phyloP scores from a whole-genome alignment of 352 stramenopile genomes.

The Globisporangium paroecandrum region DNA sequence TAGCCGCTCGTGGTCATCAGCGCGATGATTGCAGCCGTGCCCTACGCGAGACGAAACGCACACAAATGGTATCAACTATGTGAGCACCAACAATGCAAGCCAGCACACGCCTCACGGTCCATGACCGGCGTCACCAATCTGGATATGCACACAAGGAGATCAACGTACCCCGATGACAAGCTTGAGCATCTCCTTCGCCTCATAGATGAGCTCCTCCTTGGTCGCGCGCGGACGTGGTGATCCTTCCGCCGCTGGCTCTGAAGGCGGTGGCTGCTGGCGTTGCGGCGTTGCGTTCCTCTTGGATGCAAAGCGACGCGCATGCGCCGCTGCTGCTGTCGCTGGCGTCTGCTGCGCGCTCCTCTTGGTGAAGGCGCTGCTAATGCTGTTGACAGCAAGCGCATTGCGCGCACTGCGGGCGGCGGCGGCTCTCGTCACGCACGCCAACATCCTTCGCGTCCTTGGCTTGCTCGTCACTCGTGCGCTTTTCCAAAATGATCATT shows the following conservation, averaged over 20 bases:
- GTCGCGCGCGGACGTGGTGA: slow-evolving; percentile 21
- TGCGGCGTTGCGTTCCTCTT: slow-evolving; percentile 11
- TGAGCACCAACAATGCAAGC: neutral
- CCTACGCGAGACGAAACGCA: slow-evolving; percentile 21
- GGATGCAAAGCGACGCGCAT: slow-evolving; percentile 13
- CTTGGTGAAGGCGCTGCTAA: neutral
- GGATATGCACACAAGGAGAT: neutral
- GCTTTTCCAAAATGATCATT: neutral
- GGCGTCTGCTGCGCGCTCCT: neutral
- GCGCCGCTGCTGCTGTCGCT: too few species aligned
- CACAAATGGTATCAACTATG: neutral
- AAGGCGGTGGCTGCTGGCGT: slow-evolving; percentile 3
- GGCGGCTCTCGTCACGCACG: slow-evolving; percentile 2
- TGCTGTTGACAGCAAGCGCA: neutral
- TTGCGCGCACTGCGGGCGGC: neutral
- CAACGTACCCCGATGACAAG: slow-evolving; percentile 46
- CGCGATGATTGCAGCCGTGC: slow-evolving; percentile 35
- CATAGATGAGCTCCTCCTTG: slow-evolving; percentile 41
- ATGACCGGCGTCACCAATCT: neutral
- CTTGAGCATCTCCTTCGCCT: slow-evolving; percentile 63
- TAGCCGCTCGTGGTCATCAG: slow-evolving; percentile 54
- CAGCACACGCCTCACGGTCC: neutral
- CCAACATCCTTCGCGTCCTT: slow-evolving; percentile 7
- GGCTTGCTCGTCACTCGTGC: neutral
- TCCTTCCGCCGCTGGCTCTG: neutral